phyloP scores from a whole-genome alignment of 805 yeast genomes.

The Teunomyces kruisii region DNA sequence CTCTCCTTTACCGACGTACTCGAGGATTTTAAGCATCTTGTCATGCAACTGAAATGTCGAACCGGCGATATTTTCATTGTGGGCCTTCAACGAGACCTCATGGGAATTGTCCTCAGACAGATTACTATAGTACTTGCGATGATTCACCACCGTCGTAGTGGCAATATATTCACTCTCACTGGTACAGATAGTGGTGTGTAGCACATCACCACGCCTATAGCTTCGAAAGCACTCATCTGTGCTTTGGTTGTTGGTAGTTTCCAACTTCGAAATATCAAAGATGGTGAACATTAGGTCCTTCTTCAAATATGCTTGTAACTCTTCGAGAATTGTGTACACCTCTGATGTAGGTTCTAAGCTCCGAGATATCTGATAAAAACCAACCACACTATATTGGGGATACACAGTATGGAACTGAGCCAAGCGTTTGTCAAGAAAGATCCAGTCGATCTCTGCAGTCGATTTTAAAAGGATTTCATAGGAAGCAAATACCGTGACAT shows the following conservation, averaged over 20 bases:
- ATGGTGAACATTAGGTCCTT: not conserved
- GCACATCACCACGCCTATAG: not conserved
- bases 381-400: slow-evolving; percentile 29
- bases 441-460: slow-evolving; percentile 18
- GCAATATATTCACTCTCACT: slow-evolving; percentile 35
- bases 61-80: slow-evolving; percentile 9
- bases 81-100: slow-evolving; percentile 8
- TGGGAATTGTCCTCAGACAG: slow-evolving; percentile 6
- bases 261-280: not conserved
- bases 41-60: slow-evolving; percentile 23
- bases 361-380: slow-evolving; percentile 26
- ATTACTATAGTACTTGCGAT: slow-evolving; percentile 22
- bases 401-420: slow-evolving; percentile 27
- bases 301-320: not conserved
- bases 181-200: slow-evolving; percentile 19
- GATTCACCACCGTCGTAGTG: slow-evolving; percentile 28
- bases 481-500: slow-evolving; percentile 21
- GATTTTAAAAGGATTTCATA: slow-evolving; percentile 27
- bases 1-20: slow-evolving; percentile 11
- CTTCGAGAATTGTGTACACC: not conserved
- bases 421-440: slow-evolving; percentile 24
- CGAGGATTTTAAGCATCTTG: slow-evolving; percentile 22
- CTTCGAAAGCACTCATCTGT: not conserved
- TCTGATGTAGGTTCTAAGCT: not conserved
- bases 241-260: not conserved